These are phyloP conservation scores for Allium sativum DNA, from an alignment of 106 monocot species.

Conservation along the genomic window DNA sequence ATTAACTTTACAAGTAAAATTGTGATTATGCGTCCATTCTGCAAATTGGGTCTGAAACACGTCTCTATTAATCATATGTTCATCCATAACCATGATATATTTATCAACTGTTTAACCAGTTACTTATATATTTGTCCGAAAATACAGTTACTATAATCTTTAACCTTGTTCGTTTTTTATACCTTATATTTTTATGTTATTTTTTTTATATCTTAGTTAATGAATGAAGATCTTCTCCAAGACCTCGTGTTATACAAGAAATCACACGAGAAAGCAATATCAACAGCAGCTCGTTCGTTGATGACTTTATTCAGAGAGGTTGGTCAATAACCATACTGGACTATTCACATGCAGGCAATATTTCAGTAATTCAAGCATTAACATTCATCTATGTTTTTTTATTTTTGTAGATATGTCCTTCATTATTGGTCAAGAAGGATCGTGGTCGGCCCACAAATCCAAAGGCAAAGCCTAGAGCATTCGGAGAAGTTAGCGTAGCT, in stretches of 20 bases:
- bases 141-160: no score
- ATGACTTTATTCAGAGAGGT: conserved; percentile 93
- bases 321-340: no score
- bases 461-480: conserved; percentile 91
- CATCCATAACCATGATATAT: no score
- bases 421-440: conserved; percentile 83
- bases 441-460: conserved; percentile 81
- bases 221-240: conserved; percentile 97
- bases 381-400: conserved; percentile 2
- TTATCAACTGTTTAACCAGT: no score
- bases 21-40: no score
- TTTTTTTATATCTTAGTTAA: conserved; percentile 37
- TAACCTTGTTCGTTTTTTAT: no score
- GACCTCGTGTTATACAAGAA: conserved; percentile 93
- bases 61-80: no score
- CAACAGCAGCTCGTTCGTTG: conserved; percentile 87
- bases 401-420: conserved; percentile 77
- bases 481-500: conserved; percentile 70
- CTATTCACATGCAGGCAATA: neutral
- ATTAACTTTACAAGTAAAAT: no score
- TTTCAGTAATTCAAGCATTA: conserved; percentile 3
- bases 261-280: conserved; percentile 90
- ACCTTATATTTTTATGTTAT: neutral
- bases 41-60: no score
- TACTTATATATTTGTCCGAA: no score